These are phyloP conservation scores for Xylaria sp. DNA, from an alignment of 2,329 filamentous ascomycete species.

Conservation along the genomic window DNA sequence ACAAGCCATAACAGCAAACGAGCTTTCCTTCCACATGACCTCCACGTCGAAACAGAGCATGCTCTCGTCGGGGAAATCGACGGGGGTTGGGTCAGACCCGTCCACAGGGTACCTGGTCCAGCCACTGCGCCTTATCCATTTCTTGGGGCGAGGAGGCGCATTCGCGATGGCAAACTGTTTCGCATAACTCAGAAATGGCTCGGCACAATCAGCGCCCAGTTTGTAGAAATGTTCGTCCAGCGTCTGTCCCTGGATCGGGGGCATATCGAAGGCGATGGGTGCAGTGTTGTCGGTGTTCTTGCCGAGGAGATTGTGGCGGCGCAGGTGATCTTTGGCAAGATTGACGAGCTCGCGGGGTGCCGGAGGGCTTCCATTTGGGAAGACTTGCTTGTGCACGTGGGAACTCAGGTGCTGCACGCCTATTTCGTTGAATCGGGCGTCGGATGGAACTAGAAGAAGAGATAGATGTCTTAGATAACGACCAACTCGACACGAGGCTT, in stretches of 20 bases:
- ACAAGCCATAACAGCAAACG: constrained; percentile 96
- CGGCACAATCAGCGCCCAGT: constrained; percentile 85
- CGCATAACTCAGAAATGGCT: constrained; percentile 81
- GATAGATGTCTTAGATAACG: constrained; percentile 35
- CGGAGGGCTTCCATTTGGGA: constrained; percentile 67
- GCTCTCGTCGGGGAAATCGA: constrained; percentile 81
- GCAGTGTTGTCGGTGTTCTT: constrained; percentile 83
- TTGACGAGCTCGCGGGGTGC: constrained; percentile 79
- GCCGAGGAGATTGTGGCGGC: constrained; percentile 85
- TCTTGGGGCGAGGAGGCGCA: constrained; percentile 68
- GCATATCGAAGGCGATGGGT: constrained; percentile 88
- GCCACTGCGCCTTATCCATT: constrained; percentile 83
- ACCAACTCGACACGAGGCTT: constrained; percentile 8
- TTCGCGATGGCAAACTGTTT: constrained; percentile 76
- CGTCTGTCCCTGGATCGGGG: constrained; percentile 78
- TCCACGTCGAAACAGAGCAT: constrained; percentile 96
- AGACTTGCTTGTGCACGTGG: constrained; percentile 85
- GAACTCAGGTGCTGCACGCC: constrained; percentile 92
- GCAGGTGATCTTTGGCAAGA: constrained; percentile 83
- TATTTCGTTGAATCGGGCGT: constrained; percentile 87
- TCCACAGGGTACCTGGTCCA: constrained; percentile 93
- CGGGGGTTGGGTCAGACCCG: constrained; percentile 71
- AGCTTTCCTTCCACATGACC: constrained; percentile 93
- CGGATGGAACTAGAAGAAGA: constrained; percentile 56
- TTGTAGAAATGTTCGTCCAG: constrained; percentile 95